Percentiles rank a stretch among this genome's conserved stretches.
phyloP scores from a whole-genome alignment of 305 asterid genomes.

The Fraxinus angustifolia region DNA sequence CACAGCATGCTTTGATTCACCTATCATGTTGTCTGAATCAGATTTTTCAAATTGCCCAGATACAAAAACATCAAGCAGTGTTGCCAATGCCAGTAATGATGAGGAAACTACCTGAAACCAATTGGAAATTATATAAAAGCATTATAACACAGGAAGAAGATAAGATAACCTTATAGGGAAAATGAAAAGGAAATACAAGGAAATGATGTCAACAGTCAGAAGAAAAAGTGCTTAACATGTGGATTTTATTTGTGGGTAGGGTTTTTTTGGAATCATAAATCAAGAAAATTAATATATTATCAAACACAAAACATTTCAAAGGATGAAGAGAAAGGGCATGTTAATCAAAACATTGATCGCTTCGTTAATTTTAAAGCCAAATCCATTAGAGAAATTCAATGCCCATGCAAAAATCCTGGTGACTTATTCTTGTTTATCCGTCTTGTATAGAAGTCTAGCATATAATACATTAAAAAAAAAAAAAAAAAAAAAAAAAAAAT shows the following conservation, averaged over 20 bases:
- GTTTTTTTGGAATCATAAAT: slow-evolving; percentile 1
- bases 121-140: slow-evolving; percentile 20
- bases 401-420: not conserved
- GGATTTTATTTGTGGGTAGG: not conserved
- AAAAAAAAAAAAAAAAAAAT: slow-evolving; percentile 10
- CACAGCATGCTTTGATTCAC: slow-evolving; percentile 67
- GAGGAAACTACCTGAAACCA: slow-evolving; percentile 74
- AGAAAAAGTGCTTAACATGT: not conserved
- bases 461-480: not conserved
- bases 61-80: slow-evolving; percentile 75
- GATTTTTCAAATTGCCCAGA: slow-evolving; percentile 46
- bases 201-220: slow-evolving; percentile 16
- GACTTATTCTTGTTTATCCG: not conserved
- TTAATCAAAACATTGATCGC: not conserved
- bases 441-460: not conserved
- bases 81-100: slow-evolving; percentile 82
- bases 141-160: slow-evolving; percentile 6
- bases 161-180: slow-evolving; percentile 4
- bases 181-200: not conserved
- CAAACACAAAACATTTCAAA: not conserved
- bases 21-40: slow-evolving; percentile 48
- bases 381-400: slow-evolving; percentile 3
- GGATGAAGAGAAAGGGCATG: not conserved
- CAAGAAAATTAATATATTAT: not conserved
- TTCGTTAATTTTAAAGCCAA: slow-evolving; percentile 14